Evolutionary conservation across 768 basidiomycete species (phyloP).

Genomic region (Butyriboletus loyo): DNA sequence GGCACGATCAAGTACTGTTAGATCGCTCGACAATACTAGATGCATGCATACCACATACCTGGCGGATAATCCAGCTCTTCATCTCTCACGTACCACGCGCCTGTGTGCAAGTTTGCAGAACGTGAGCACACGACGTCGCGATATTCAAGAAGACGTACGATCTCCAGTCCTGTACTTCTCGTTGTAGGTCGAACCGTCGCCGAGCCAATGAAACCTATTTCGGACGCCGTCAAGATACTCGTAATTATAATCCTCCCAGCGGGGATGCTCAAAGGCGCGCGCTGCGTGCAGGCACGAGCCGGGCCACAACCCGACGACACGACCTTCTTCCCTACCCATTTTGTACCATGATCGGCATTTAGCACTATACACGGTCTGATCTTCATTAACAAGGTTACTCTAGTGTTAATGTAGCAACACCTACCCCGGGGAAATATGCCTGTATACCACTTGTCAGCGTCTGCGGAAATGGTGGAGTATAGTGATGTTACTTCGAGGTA

Average conservation of each 20-base stretch:
- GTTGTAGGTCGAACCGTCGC: constrained; percentile 55
- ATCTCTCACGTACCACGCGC: constrained; percentile 16
- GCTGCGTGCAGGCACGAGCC: constrained; percentile 54
- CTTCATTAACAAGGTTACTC: neutral
- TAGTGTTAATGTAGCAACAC: neutral
- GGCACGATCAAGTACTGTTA: neutral
- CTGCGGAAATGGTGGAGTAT: too few relatives aligned
- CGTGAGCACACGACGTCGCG: neutral
- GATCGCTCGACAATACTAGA: neutral
- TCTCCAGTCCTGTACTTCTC: constrained; percentile 43
- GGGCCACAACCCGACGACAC: constrained; percentile 58
- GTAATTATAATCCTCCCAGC: constrained; percentile 65
- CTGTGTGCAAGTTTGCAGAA: neutral
- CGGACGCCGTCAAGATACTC: constrained; percentile 40
- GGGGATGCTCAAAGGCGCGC: constrained; percentile 47
- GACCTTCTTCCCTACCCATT: constrained; percentile 51
- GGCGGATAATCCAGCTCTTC: constrained; percentile 12
- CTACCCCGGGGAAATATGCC: constrained; percentile 18
- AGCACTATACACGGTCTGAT: constrained; percentile 54
- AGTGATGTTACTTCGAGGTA: constrained; percentile 46
- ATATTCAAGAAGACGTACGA: constrained; percentile 22
- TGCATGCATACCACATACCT: neutral
- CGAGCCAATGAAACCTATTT: constrained; percentile 58
- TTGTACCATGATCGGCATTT: constrained; percentile 68
- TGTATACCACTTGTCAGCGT: neutral